Conservation (phyloP, 306 rosid species). For the Carpinus fangiana region DNA sequence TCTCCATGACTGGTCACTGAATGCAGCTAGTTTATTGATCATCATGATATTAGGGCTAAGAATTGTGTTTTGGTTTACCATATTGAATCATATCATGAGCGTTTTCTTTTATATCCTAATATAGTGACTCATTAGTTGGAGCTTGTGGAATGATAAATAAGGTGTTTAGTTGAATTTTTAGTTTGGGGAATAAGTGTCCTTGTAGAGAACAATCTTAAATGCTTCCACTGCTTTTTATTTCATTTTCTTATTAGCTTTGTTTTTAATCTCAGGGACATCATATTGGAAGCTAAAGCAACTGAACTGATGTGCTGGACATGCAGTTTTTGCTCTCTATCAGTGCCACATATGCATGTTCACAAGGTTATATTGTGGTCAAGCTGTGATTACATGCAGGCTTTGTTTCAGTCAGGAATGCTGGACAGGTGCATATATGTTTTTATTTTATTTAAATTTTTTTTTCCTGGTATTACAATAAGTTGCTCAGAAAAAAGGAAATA, state of each 20-base stretch:
- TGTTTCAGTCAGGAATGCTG: constrained; percentile 82
- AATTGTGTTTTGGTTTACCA: not conserved
- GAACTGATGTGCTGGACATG: constrained; percentile 59
- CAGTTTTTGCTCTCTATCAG: constrained; percentile 46
- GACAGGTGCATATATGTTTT: constrained; percentile 57
- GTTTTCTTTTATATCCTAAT: not conserved
- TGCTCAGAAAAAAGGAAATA: not conserved
- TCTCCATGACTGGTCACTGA: constrained; percentile 20
- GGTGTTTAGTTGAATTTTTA: constrained; percentile 7
- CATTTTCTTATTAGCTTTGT: constrained; percentile 28
- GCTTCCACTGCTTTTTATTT: constrained; percentile 18
- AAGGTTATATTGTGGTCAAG: constrained; percentile 73
- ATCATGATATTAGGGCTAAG: not conserved
- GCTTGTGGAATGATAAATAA: constrained; percentile 15
- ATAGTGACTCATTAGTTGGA: constrained; percentile 16
- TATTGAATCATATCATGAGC: not conserved
- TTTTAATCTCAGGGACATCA: constrained; percentile 68
- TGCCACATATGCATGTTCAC: constrained; percentile 83
- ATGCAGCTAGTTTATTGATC: not conserved
- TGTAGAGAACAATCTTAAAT: constrained; percentile 12
- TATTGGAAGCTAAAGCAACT: constrained; percentile 62
- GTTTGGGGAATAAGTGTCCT: constrained; percentile 16
- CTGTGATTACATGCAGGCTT: constrained; percentile 71
- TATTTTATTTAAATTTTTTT: not conserved
- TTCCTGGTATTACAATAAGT: no score